Evolutionary conservation across 345 rosid genomes (phyloP).

Genomic region (Trapa incisa): DNA sequence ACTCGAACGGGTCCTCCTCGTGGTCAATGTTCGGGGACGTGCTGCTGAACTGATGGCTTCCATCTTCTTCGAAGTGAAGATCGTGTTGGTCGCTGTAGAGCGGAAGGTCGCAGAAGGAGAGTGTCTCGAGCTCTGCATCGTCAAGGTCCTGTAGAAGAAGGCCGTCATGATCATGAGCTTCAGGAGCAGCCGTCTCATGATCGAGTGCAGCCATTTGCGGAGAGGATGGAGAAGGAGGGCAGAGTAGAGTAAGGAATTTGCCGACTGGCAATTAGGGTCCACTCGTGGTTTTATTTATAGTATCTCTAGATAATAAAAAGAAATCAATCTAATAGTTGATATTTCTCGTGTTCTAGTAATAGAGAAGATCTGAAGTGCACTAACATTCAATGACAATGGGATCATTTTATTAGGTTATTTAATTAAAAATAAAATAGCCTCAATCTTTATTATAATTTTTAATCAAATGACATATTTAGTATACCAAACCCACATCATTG

Average conservation of each 20-base stretch:
- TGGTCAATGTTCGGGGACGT: background rate
- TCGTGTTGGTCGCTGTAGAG: conserved; percentile 6
- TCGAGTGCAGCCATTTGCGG: background rate
- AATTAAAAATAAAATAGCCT: too few species aligned
- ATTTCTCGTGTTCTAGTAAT: too few species aligned
- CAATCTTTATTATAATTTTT: too few species aligned
- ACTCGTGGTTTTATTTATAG: too few species aligned
- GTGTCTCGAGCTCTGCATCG: conserved; percentile 11
- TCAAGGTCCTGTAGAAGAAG: background rate
- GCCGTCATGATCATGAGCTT: background rate
- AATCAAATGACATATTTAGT: too few species aligned
- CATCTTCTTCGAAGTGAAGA: background rate
- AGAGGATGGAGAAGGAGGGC: background rate
- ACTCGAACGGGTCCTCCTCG: conserved; percentile 9
- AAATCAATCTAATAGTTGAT: too few species aligned
- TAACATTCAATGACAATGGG: too few species aligned
- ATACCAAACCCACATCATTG: too few species aligned
- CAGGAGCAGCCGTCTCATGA: background rate
- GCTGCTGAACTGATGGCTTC: background rate
- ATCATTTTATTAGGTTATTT: too few species aligned
- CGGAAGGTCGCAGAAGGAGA: conserved; percentile 15
- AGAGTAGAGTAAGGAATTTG: background rate
- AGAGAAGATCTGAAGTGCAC: too few species aligned
- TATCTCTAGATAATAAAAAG: too few species aligned
- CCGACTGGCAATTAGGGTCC: too few species aligned